Base-by-base conservation (phyloP, 805 yeast species). In the Saturnispora hagleri region DNA sequence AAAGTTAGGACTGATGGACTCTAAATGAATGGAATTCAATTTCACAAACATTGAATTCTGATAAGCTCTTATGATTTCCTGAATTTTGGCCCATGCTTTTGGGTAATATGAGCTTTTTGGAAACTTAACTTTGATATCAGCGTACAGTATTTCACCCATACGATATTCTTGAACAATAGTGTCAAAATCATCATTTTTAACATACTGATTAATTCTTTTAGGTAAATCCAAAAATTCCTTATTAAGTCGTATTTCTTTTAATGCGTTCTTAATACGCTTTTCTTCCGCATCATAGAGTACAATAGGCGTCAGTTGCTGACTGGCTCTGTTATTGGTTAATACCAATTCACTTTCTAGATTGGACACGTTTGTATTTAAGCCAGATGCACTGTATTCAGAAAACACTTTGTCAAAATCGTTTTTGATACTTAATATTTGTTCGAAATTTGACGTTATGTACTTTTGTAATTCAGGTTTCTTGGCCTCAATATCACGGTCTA, bases 341-440 rank as follows among this genome's bases (percentile, higher is more conserved):
- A 72, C 71, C 18, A 79, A 66, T 28, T 69, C 73, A n/a, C 67
- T 72, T 40, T 73, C 54, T 47, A 65, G 53, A 6, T 27, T 34
- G 13, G 51, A 48, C 7, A 62, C 52, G 28, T 58, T 60, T n/a
- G 48, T 43, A 3, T 53, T 43, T 33, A 66, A 47, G 34, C 57
- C 57, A 24, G 62, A 62, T 28, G 60, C 59, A 31, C 73, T 68
- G 57, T 83, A 79, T 55, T 79, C 81, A 20, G 65, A 69, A 54
- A 80, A 76, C 4, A 84, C 80, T 27, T 74, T 73, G 60, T 85
- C 90, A 36, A 86, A 66, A 3, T 79, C 70, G 24, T 83, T 77
- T 60, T 86, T 86, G 27, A 82, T 74, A 55, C 76, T 76, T 33
- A 86, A 86, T 56, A 83, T 84, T 57, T 75, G 73, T 50, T 79